Evolutionary conservation across 2,329 filamentous ascomycete genomes (phyloP).

Genomic region (Myriosclerotinia scirpicola): DNA sequence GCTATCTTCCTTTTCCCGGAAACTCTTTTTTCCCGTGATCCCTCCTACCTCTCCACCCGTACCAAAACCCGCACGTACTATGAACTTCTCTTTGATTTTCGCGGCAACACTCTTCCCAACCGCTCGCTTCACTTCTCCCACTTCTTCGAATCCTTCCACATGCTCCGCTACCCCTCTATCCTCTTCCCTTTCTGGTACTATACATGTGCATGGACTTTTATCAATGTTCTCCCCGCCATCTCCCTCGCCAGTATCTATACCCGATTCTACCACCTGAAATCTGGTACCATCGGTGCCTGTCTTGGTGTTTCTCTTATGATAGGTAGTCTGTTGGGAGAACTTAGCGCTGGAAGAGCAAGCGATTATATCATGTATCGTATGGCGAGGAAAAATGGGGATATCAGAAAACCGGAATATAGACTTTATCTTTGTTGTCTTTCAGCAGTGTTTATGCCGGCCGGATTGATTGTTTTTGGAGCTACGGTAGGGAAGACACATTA

Average conservation of each 20-base stretch:
- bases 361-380: constrained; percentile 34
- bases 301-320: constrained; percentile 34
- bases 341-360: constrained; percentile 34
- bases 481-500: constrained; percentile 31
- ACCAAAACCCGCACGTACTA: constrained; percentile 33
- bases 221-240: constrained; percentile 38
- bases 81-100: constrained; percentile 35
- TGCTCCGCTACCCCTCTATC: constrained; percentile 38
- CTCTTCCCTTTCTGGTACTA: constrained; percentile 39
- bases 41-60: constrained; percentile 31
- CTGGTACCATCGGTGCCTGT: constrained; percentile 37
- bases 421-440: constrained; percentile 36
- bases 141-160: constrained; percentile 36
- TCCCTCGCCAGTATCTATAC: constrained; percentile 36
- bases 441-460: constrained; percentile 37
- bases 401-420: constrained; percentile 37
- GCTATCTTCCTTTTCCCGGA: constrained; percentile 40
- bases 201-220: constrained; percentile 37
- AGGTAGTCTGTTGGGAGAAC: constrained; percentile 36
- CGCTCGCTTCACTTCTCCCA: constrained; percentile 34
- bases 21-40: constrained; percentile 38
- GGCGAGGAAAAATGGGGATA: constrained; percentile 27
- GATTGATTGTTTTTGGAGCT: constrained; percentile 38
- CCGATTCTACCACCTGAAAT: constrained; percentile 31
- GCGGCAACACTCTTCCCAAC: constrained; percentile 34